Base-by-base conservation (phyloP, 768 basidiomycete species). In the Coprinellus micaceus region DNA sequence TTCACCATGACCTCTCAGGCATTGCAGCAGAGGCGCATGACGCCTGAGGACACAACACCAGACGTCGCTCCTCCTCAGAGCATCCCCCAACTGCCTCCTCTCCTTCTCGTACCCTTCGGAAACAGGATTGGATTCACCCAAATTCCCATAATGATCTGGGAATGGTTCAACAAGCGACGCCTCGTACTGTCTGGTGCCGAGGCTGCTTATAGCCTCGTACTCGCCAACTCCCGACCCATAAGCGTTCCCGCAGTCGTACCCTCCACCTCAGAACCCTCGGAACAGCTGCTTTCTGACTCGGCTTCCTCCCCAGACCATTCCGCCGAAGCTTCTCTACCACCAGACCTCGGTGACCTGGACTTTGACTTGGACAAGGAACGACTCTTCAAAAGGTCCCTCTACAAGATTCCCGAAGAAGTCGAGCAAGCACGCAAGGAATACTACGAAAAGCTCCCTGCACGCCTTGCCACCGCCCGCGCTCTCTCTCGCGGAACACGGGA, bases 111-210 rank as follows among this genome's bases (percentile, higher is more conserved):
- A 28, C 77, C 85, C 12, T 92, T 85, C 68, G 77, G 80, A 37
- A 83, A 93, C 64, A 79, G 86, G 61, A 78, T 96, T 52, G 94
- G 94, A 6, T 80, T 95, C 66, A 81, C 78, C 26, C 89, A 91
- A 64, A 85, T 96, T 55, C 94, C 94, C 12, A 72, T 82, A 62
- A 95, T 96, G 93, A 81, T 96, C 46, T 88, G 85, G 83, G 90
- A 85, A 60, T 94, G 94, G 71, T 98, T 97, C 76, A 94, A 93
- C 67, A 86, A 90, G 67, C 85, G 94, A 7, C 74, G 83, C 46
- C 85, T 89, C 65, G 92, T 93, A n/a, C 80, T 72, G 5, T 70
- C 81, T 12, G 96, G 96, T 29, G 87, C 89, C 10, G 85, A 95
- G 61, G 88, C 88, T 11, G 94, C 88, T 0, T 89, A 91, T 66